Percentiles rank a stretch among this genome's conserved stretches.
phyloP scores from a whole-genome alignment of 2,329 filamentous ascomycete genomes.

The Bimuria novae-zelandiae region DNA sequence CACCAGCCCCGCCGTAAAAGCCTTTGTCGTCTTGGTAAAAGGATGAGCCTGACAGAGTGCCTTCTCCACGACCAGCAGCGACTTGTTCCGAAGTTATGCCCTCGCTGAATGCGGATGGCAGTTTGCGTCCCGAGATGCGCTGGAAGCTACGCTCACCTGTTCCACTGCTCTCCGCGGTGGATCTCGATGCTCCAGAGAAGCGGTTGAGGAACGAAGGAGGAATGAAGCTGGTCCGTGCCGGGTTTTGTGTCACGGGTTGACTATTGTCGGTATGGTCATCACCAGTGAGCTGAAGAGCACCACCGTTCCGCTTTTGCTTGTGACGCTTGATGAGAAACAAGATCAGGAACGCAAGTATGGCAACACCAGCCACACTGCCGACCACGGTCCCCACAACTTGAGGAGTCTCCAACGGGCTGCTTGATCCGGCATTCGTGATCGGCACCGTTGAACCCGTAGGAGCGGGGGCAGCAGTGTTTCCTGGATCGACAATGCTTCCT shows the following conservation, averaged over 20 bases:
- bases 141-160: slow-evolving; percentile 52
- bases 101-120: slow-evolving; percentile 54
- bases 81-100: slow-evolving; percentile 51
- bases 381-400: slow-evolving; percentile 66
- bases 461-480: slow-evolving; percentile 18
- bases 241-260: slow-evolving; percentile 44
- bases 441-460: slow-evolving; percentile 15
- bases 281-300: slow-evolving; percentile 37
- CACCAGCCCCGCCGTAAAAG: slow-evolving; percentile 47
- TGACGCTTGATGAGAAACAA: slow-evolving; percentile 60
- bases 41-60: slow-evolving; percentile 44
- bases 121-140: slow-evolving; percentile 54
- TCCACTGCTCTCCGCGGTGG: slow-evolving; percentile 42
- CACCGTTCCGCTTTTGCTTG: slow-evolving; percentile 42
- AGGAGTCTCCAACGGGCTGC: slow-evolving; percentile 50
- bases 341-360: slow-evolving; percentile 56
- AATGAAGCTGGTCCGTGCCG: slow-evolving; percentile 45
- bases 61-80: slow-evolving; percentile 23
- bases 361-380: slow-evolving; percentile 63
- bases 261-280: slow-evolving; percentile 30
- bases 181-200: slow-evolving; percentile 46
- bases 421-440: slow-evolving; percentile 12
- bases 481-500: slow-evolving; percentile 18
- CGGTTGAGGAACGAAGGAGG: slow-evolving; percentile 46
- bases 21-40: slow-evolving; percentile 53